Conservation (phyloP, 2,329 filamentous ascomycete species). For the Penicillium hesseltinei region DNA sequence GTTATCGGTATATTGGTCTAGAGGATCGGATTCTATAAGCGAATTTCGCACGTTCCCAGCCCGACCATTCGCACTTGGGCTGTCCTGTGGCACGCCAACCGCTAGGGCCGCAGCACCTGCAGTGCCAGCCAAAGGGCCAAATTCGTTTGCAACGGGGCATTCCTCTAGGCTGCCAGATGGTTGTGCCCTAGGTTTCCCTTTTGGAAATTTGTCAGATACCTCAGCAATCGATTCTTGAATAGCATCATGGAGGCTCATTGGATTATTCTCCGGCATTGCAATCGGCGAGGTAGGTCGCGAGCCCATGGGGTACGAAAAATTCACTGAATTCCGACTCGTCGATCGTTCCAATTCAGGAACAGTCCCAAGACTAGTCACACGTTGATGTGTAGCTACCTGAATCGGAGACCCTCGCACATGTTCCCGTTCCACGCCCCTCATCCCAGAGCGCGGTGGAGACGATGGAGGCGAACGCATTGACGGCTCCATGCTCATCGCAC, state of each 20-base stretch:
- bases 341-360: slow-evolving; percentile 40
- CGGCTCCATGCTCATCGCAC: slow-evolving; percentile 54
- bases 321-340: slow-evolving; percentile 46
- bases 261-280: slow-evolving; percentile 18
- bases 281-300: slow-evolving; percentile 43
- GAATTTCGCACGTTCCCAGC: slow-evolving; percentile 3
- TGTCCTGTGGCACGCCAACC: slow-evolving; percentile 19
- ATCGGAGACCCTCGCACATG: slow-evolving; percentile 17
- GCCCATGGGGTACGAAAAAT: slow-evolving; percentile 49
- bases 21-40: neutral
- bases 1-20: neutral
- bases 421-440: slow-evolving; percentile 40
- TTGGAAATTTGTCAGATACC: slow-evolving; percentile 28
- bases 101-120: slow-evolving; percentile 34
- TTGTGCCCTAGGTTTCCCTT: slow-evolving; percentile 23
- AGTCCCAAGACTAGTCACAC: slow-evolving; percentile 24
- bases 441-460: slow-evolving; percentile 36
- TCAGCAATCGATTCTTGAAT: slow-evolving; percentile 26
- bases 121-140: slow-evolving; percentile 27
- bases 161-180: slow-evolving; percentile 27
- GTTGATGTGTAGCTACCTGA: slow-evolving; percentile 19
- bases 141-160: slow-evolving; percentile 26
- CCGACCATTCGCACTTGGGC: slow-evolving; percentile 9
- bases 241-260: slow-evolving; percentile 16
- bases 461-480: slow-evolving; percentile 48